Evolutionary conservation across 1,139 yeast genomes (phyloP), one percentile per base, ranked within the genome.

Genomic region (Debaryomyces udenii): DNA sequence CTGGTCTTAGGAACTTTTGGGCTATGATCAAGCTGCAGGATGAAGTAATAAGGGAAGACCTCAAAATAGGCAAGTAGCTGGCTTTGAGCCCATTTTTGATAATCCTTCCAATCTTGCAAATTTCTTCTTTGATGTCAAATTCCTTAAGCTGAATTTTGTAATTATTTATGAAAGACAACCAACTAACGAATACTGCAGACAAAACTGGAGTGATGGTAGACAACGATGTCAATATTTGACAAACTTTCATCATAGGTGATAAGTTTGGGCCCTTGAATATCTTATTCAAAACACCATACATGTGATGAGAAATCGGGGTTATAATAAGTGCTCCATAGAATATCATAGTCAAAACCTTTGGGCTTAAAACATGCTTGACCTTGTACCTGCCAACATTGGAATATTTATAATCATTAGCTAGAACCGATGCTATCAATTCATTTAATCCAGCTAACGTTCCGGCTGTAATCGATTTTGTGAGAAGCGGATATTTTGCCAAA

Each of bases 291-390:
- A 70, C 48, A 7, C 62, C 68, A 51, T 81, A 81, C 49, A 77
- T 70, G 46, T 68, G 78, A 60, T 89, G 96, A 17, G 87, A 74
- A 33, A 86, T 66, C 4, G 96, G 96, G 0, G 96, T 86, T 22
- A 81, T 76, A 20, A 89, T 72, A 15, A 77, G 61, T 36, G 81
- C 73, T 0, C 96, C 95, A 59, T 84, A 89, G 5, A 86, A 55
- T 6, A 86, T 81, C 88, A 89, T 83, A 45, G 78, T 72, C 23
- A 80, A 67, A 40, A 83, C 76, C 51, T 81, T 78, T 13, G 64
- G 56, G 40, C 75, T 69, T 34, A 74, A 49, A 5, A 72, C 64
- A 48, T 75, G 79, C 20, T 64, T 67, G 24, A 69, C 34, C 10
- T 46, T 49, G 22, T 44, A 6, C 2, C 46, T 47, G 1, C 43